Evolutionary conservation across 306 rosid species (phyloP).

Genomic region (Prosopis cineraria): DNA sequence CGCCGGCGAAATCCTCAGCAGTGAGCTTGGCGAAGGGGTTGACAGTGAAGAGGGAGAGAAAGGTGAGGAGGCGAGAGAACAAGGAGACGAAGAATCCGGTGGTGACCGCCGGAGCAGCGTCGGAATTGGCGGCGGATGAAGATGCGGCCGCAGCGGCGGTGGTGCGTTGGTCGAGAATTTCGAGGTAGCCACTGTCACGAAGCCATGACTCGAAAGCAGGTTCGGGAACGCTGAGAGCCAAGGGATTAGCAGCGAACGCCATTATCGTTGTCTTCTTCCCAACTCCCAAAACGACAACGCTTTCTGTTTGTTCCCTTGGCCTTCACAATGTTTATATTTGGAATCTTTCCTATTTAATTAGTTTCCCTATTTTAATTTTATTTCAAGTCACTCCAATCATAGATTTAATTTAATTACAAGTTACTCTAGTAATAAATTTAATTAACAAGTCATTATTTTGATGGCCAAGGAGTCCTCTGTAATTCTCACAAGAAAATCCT

Average conservation of each 20-base stretch:
- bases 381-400: background rate
- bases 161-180: constrained; percentile 79
- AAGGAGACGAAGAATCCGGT: constrained; percentile 49
- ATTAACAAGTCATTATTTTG: background rate
- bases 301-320: background rate
- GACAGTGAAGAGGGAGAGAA: constrained; percentile 71
- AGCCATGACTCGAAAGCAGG: constrained; percentile 93
- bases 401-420: background rate
- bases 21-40: constrained; percentile 89
- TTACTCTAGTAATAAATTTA: background rate
- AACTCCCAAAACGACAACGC: constrained; percentile 17
- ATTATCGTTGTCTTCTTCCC: constrained; percentile 23
- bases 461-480: background rate
- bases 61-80: constrained; percentile 60
- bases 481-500: background rate
- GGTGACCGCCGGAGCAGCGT: constrained; percentile 38
- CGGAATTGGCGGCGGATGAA: background rate
- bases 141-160: constrained; percentile 43
- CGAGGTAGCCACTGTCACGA: constrained; percentile 91
- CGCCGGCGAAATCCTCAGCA: constrained; percentile 64
- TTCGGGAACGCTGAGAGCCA: constrained; percentile 94
- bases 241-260: constrained; percentile 85
- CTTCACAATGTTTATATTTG: background rate
- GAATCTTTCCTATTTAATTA: background rate
- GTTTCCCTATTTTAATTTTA: background rate